Conservation (phyloP, 208 protist genomes). For the Leishmania guyanensis region DNA sequence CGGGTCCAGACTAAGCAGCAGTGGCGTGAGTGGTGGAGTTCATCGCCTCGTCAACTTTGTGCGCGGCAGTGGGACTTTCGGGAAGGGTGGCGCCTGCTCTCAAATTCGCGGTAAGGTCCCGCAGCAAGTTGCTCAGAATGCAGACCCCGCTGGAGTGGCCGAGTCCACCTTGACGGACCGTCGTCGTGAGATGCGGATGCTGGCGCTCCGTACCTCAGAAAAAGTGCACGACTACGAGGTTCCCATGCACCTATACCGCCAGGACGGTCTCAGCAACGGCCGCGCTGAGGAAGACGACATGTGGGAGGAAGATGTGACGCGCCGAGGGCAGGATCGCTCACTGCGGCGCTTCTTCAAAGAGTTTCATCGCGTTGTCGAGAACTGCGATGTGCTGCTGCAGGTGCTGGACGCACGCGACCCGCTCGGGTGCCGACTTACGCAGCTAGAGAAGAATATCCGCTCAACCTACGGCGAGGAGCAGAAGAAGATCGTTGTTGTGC, state of each 20-base stretch:
- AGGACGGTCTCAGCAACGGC: slow-evolving; percentile 12
- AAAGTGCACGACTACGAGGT: slow-evolving; percentile 78
- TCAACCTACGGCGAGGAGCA: slow-evolving; percentile 87
- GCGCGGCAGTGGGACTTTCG: slow-evolving; percentile 18
- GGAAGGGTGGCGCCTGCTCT: not conserved
- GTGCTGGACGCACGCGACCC: slow-evolving; percentile 98
- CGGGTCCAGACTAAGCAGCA: not conserved
- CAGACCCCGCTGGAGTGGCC: not conserved
- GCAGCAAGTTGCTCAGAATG: slow-evolving; percentile 5
- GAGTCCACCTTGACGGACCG: slow-evolving; percentile 50
- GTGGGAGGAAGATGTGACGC: slow-evolving; percentile 55
- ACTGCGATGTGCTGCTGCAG: slow-evolving; percentile 96
- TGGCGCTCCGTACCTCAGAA: slow-evolving; percentile 77
- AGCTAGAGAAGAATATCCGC: slow-evolving; percentile 94
- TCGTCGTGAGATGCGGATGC: slow-evolving; percentile 68
- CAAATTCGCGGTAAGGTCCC: slow-evolving; percentile 23
- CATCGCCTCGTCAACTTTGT: slow-evolving; percentile 19
- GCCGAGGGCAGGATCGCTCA: slow-evolving; percentile 63
- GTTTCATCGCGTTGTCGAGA: slow-evolving; percentile 92
- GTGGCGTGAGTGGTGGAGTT: not conserved
- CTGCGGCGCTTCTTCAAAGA: slow-evolving; percentile 90
- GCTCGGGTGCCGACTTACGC: slow-evolving; percentile 93
- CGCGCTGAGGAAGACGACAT: slow-evolving; percentile 34
- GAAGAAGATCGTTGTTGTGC: slow-evolving; percentile 94
- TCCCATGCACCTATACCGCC: slow-evolving; percentile 40